A percentile compares a stretch with the other conserved stretches of the same genome.
Evolutionary conservation across 139 green algal species (phyloP).

Genomic region (Volvox reticuliferus): DNA sequence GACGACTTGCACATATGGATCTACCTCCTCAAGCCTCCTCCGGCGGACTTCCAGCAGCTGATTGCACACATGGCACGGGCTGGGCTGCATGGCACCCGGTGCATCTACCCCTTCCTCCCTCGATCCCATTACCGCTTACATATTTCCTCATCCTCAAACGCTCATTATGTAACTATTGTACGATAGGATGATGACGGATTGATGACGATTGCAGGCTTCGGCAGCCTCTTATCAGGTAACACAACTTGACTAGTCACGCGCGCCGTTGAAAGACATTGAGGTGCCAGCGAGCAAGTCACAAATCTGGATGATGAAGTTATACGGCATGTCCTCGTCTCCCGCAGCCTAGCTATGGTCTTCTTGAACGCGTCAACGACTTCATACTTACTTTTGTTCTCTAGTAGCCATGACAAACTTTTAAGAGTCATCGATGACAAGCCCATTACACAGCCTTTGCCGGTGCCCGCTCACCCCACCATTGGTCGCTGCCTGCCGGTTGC

Average conservation of each 20-base stretch:
- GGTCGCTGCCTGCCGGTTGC: not conserved
- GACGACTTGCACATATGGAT: not conserved
- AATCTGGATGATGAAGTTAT: not conserved
- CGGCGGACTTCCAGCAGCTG: not conserved
- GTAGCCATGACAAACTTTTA: not conserved
- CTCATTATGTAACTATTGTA: not conserved
- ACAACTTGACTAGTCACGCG: not conserved
- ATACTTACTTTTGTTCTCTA: not conserved
- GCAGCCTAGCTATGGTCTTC: too few relatives aligned
- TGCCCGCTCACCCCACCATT: not conserved
- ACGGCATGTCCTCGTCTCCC: too few relatives aligned
- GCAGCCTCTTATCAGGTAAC: conserved; percentile 76
- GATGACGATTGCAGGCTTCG: conserved; percentile 86
- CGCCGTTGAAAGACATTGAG: not conserved
- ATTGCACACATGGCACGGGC: not conserved
- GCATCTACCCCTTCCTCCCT: not conserved
- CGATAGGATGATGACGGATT: conserved; percentile 59
- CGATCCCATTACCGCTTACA: not conserved
- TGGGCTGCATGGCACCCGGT: too few relatives aligned
- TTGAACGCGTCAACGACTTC: too few relatives aligned
- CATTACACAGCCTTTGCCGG: not conserved
- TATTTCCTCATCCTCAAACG: not conserved
- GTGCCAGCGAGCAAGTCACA: not conserved
- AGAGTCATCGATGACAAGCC: not conserved
- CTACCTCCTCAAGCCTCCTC: not conserved